phyloP scores from a whole-genome alignment of 768 basidiomycete species.

The Boletus sensibilis region DNA sequence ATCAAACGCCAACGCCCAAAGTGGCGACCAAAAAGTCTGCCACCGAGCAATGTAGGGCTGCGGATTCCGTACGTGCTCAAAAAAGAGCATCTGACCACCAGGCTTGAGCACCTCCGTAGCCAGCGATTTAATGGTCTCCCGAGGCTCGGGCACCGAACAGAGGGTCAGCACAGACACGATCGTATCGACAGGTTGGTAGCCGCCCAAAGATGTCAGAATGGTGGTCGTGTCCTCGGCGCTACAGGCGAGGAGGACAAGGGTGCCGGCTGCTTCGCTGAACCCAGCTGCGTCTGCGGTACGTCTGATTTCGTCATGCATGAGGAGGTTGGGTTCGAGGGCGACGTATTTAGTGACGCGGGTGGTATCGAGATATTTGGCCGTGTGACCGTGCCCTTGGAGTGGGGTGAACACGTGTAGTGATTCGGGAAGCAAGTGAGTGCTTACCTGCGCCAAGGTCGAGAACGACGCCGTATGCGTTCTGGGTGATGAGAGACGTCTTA shows the following conservation, averaged over 20 bases:
- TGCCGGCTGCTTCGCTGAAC: constrained; percentile 50
- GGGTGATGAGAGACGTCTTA: constrained; percentile 51
- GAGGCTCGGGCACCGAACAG: constrained; percentile 61
- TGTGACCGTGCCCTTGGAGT: constrained; percentile 61
- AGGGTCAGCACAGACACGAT: constrained; percentile 64
- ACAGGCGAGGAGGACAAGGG: constrained; percentile 56
- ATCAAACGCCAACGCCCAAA: constrained; percentile 60
- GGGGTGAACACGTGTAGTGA: background rate
- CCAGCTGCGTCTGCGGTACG: constrained; percentile 48
- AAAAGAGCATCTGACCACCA: constrained; percentile 63
- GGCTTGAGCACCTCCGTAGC: constrained; percentile 55
- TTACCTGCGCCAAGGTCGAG: constrained; percentile 69
- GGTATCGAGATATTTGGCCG: constrained; percentile 56
- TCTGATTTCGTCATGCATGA: constrained; percentile 61
- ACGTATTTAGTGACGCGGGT: constrained; percentile 59
- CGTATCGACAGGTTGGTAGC: constrained; percentile 49
- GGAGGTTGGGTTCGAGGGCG: constrained; percentile 67
- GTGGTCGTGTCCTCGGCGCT: constrained; percentile 57
- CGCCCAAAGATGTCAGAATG: constrained; percentile 45
- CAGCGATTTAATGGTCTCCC: constrained; percentile 46
- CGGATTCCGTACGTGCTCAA: constrained; percentile 67
- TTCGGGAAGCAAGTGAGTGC: background rate
- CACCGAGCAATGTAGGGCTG: constrained; percentile 59
- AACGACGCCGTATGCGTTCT: constrained; percentile 57
- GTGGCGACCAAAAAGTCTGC: constrained; percentile 71